Conservation (phyloP, 1,284 basidiomycete genomes). For the Boletus semigastroideus region DNA sequence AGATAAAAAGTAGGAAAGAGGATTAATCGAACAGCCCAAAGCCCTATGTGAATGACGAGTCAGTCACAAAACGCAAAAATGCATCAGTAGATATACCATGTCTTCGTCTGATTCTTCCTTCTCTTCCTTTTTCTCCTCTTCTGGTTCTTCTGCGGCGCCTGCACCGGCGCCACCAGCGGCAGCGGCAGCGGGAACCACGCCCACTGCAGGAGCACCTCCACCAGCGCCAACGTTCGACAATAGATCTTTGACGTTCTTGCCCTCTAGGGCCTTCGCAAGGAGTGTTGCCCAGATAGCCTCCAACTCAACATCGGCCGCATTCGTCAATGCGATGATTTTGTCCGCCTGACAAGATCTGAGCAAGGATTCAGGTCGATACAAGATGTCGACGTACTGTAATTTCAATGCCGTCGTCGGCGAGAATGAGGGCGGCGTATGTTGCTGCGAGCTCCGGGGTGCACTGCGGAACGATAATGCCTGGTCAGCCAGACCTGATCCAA, state of each 20-base stretch:
- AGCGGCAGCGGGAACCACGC: slow-evolving; percentile 50
- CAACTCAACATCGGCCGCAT: slow-evolving; percentile 82
- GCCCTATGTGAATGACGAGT: slow-evolving; percentile 36
- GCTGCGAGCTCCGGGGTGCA: slow-evolving; percentile 76
- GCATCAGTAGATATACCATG: slow-evolving; percentile 65
- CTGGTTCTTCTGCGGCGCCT: slow-evolving; percentile 60
- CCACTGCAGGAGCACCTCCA: slow-evolving; percentile 77
- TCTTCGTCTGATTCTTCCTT: slow-evolving; percentile 91
- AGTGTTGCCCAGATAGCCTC: slow-evolving; percentile 98
- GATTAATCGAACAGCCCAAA: slow-evolving; percentile 83
- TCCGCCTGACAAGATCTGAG: slow-evolving; percentile 60
- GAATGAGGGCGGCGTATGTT: slow-evolving; percentile 93
- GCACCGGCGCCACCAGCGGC: slow-evolving; percentile 61
- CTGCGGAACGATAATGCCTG: slow-evolving; percentile 29
- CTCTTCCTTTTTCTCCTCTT: slow-evolving; percentile 83
- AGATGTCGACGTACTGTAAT: slow-evolving; percentile 79
- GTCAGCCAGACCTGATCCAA: slow-evolving; percentile 13
- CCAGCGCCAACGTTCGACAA: slow-evolving; percentile 89
- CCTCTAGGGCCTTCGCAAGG: slow-evolving; percentile 96
- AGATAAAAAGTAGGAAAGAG: slow-evolving; percentile 22
- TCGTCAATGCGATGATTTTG: slow-evolving; percentile 84
- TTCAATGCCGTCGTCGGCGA: slow-evolving; percentile 95
- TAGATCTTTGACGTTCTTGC: slow-evolving; percentile 96
- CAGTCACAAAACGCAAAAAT: not conserved
- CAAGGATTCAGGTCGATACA: not conserved